Percentiles rank a stretch among this genome's conserved stretches.
These are phyloP conservation scores for Rostrohypoxylon terebratum DNA, from an alignment of 495 filamentous ascomycete genomes.

Conservation along the genomic window DNA sequence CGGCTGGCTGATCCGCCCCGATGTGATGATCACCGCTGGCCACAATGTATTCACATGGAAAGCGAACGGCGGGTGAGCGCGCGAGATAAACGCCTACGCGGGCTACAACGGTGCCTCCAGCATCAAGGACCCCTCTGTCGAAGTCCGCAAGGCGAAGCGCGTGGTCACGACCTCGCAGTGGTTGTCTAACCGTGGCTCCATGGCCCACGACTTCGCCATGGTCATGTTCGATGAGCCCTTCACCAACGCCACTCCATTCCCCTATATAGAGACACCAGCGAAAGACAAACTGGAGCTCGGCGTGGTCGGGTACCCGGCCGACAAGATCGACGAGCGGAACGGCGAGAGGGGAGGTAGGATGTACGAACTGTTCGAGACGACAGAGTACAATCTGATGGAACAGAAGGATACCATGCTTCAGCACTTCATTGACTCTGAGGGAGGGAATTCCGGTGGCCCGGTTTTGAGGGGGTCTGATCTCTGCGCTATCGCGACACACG, in stretches of 20 bases:
- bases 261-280: constrained; percentile 48
- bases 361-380: constrained; percentile 53
- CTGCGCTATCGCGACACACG: constrained; percentile 52
- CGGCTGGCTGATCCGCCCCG: constrained; percentile 4
- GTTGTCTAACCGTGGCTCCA: constrained; percentile 47
- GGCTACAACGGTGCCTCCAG: constrained; percentile 53
- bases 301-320: constrained; percentile 59
- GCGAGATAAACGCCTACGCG: constrained; percentile 43
- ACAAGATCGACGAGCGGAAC: constrained; percentile 39
- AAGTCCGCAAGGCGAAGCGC: constrained; percentile 50
- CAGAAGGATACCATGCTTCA: constrained; percentile 50
- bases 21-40: constrained; percentile 5
- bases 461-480: constrained; percentile 43
- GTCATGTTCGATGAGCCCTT: constrained; percentile 55
- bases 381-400: constrained; percentile 46
- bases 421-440: constrained; percentile 50
- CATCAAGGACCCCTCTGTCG: constrained; percentile 48
- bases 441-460: constrained; percentile 50
- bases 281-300: constrained; percentile 49
- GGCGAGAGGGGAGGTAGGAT: constrained; percentile 54
- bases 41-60: constrained; percentile 15
- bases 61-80: constrained; percentile 4
- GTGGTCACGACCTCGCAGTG: constrained; percentile 54
- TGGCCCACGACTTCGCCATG: constrained; percentile 53
- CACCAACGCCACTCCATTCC: constrained; percentile 48